Evolutionary conservation across 176 grass and related monocot genomes (phyloP).

Genomic region (Oryza glaberrima): DNA sequence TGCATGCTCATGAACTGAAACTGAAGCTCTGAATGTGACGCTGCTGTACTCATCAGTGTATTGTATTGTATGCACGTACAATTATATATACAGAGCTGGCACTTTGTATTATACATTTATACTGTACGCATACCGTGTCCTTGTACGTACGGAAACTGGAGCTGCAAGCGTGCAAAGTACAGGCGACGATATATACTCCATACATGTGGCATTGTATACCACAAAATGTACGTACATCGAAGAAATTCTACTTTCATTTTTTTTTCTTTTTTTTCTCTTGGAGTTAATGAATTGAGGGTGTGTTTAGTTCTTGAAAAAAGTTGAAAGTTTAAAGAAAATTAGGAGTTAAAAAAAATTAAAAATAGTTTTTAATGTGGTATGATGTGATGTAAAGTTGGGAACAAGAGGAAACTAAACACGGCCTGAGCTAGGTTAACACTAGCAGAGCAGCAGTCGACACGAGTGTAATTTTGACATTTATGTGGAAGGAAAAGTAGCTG

Average conservation of each 20-base stretch:
- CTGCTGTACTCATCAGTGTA: background rate
- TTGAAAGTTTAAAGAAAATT: no score
- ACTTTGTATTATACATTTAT: background rate
- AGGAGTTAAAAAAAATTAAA: no score
- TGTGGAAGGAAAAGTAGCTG: slow-evolving; percentile 57
- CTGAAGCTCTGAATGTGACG: background rate
- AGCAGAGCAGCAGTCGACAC: slow-evolving; percentile 36
- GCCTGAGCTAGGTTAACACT: background rate
- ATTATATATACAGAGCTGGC: background rate
- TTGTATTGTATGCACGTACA: background rate
- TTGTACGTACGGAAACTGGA: background rate
- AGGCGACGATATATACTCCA: background rate
- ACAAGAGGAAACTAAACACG: no score
- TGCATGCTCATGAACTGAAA: background rate
- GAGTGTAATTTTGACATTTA: slow-evolving; percentile 59
- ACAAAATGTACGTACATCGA: background rate
- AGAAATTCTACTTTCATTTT: background rate
- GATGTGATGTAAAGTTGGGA: no score
- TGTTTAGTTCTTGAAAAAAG: no score
- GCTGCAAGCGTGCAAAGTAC: background rate
- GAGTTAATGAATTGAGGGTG: slow-evolving; percentile 9
- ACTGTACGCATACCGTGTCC: background rate
- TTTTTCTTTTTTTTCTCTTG: background rate
- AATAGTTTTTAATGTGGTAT: no score
- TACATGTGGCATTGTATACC: background rate